These are phyloP conservation scores for Salvia rosmarinus DNA, from an alignment of 257 asterid species.

Conservation along the genomic window DNA sequence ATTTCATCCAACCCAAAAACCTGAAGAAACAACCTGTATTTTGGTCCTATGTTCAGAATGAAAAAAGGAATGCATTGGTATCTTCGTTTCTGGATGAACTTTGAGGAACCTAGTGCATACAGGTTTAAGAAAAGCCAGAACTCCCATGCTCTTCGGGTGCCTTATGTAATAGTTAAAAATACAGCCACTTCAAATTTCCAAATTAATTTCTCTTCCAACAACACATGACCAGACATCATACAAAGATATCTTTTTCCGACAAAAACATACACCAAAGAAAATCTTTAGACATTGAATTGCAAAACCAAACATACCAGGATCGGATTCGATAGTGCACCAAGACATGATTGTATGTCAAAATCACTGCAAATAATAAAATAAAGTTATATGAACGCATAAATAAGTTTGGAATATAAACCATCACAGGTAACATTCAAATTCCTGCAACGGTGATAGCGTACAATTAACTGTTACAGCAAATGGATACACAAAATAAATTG, in stretches of 20 bases:
- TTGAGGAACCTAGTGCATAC: not conserved
- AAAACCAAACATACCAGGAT: slow-evolving; percentile 72
- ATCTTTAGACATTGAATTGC: not conserved
- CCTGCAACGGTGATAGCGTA: not conserved
- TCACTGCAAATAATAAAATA: slow-evolving; percentile 40
- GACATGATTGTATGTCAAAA: slow-evolving; percentile 63
- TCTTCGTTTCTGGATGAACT: not conserved
- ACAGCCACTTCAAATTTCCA: not conserved
- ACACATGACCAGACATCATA: not conserved
- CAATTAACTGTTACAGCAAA: not conserved
- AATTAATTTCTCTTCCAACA: not conserved
- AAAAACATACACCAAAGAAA: not conserved
- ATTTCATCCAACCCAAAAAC: slow-evolving; percentile 6
- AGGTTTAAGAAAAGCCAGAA: slow-evolving; percentile 4
- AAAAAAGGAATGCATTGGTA: not conserved
- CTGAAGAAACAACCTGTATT: not conserved
- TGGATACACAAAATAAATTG: not conserved
- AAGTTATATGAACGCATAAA: slow-evolving; percentile 10
- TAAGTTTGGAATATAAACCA: slow-evolving; percentile 27
- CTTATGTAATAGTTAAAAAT: not conserved
- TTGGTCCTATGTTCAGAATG: not conserved
- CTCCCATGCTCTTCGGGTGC: slow-evolving; percentile 2
- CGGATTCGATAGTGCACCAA: slow-evolving; percentile 99
- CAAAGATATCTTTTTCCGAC: not conserved
- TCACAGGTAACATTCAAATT: slow-evolving; percentile 14